Conservation (phyloP, 768 basidiomycete species). For the Lanmaoa pseudosensibilis region DNA sequence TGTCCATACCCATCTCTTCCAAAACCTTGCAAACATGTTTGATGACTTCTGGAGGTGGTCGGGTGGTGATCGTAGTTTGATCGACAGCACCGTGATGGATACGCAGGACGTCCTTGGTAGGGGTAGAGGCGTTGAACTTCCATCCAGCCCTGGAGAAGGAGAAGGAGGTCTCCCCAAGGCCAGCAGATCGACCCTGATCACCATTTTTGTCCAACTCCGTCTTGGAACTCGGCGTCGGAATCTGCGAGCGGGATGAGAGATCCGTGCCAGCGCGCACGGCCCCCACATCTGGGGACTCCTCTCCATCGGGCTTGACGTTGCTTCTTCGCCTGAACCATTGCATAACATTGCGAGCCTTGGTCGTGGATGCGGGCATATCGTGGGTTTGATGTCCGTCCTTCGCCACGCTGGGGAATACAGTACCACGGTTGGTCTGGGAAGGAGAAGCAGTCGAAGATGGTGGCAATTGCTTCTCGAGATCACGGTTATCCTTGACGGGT, state of each 20-base stretch:
- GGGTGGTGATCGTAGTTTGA: conserved; percentile 82
- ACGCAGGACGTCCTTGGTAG: conserved; percentile 55
- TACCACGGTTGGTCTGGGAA: conserved; percentile 24
- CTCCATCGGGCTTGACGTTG: conserved; percentile 40
- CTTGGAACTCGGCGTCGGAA: conserved; percentile 31
- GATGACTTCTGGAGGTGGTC: conserved; percentile 85
- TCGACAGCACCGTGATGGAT: conserved; percentile 94
- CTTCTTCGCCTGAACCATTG: conserved; percentile 91
- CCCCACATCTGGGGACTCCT: conserved; percentile 16
- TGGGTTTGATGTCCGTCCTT: conserved; percentile 29
- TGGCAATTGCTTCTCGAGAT: conserved; percentile 35
- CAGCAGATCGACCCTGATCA: conserved; percentile 22
- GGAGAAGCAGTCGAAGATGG: conserved; percentile 34
- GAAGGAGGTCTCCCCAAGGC: conserved; percentile 28
- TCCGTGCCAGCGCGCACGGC: conserved; percentile 22
- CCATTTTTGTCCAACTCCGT: conserved; percentile 22
- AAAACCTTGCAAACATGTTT: conserved; percentile 78
- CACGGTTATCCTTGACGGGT: conserved; percentile 46
- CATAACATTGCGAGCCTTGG: conserved; percentile 94
- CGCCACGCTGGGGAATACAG: conserved; percentile 27
- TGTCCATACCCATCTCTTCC: conserved; percentile 86
- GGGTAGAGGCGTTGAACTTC: conserved; percentile 34
- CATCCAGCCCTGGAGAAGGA: conserved; percentile 41
- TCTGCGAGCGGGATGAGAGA: conserved; percentile 30
- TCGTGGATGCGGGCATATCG: conserved; percentile 69